Evolutionary conservation across 1,139 yeast species (phyloP), one percentile per base, ranked within the genome.

Genomic region (Blastobotrys aristatus): DNA sequence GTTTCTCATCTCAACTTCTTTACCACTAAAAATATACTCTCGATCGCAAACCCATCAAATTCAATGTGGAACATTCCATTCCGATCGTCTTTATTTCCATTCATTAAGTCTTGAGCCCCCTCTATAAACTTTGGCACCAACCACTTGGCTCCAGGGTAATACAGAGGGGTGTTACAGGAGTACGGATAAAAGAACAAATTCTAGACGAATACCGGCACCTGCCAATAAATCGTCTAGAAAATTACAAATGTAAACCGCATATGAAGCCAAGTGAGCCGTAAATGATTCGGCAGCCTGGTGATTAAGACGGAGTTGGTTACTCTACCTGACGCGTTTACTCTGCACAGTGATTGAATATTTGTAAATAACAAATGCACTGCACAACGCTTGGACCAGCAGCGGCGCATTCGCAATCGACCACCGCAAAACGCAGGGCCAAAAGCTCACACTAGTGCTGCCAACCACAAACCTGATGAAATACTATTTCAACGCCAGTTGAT

Each of bases 211-310:
- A n/a, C n/a, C n/a, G n/a, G n/a, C n/a, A n/a, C n/a, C n/a, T n/a
- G n/a, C n/a, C n/a, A n/a, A n/a, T n/a, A n/a, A n/a, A n/a, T n/a
- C n/a, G n/a, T n/a, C n/a, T n/a, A n/a, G n/a, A n/a, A n/a, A n/a
- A n/a, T n/a, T n/a, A n/a, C n/a, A 30, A 20, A 48, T 49, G 47
- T 43, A 33, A 45, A 31, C 51, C 51, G 51, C 37, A 20, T 42
- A 45, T 49, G 51, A 49, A 49, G 46, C 51, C 48, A 43, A 43
- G 47, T 18, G 13, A 43, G 43, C 48, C 42, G 44, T 44, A 34
- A 37, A 43, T 18, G 24, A 34, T 36, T 44, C 46, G 39, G 47
- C 47, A 39, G 37, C 44, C 33, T 38, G 48, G 51, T 46, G 51
- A 49, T 49, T 49, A 49, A 47, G 22, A 45, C 51, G 51, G 51